Conservation (phyloP, 2,329 filamentous ascomycete species). For the Magnaporthiopsis incrustans region DNA sequence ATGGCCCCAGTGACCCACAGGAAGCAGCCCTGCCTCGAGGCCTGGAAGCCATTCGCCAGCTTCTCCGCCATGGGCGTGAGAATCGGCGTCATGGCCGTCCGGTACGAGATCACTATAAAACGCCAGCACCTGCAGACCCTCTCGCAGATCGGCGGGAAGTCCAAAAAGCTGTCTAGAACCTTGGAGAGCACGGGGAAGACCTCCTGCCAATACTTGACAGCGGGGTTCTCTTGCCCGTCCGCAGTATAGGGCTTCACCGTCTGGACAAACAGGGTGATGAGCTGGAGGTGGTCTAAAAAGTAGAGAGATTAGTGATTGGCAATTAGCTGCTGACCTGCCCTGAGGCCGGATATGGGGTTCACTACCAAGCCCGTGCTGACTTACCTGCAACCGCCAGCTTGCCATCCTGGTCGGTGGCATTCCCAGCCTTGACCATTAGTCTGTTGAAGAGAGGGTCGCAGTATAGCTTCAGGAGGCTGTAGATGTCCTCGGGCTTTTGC, state of each 20-base stretch:
- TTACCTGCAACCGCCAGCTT: slow-evolving; percentile 80
- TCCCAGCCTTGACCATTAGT: slow-evolving; percentile 79
- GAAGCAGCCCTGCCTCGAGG: slow-evolving; percentile 89
- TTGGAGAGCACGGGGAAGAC: slow-evolving; percentile 82
- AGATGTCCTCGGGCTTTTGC: slow-evolving; percentile 72
- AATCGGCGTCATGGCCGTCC: slow-evolving; percentile 78
- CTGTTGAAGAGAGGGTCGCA: slow-evolving; percentile 83
- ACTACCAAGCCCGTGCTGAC: slow-evolving; percentile 13
- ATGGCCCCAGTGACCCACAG: slow-evolving; percentile 97
- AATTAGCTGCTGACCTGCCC: too few relatives aligned
- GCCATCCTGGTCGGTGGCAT: slow-evolving; percentile 71
- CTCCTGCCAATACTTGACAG: slow-evolving; percentile 93
- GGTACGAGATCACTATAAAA: slow-evolving; percentile 93
- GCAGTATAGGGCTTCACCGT: slow-evolving; percentile 66
- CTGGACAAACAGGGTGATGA: slow-evolving; percentile 87
- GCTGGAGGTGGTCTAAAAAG: slow-evolving; percentile 68
- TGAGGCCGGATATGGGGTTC: neutral
- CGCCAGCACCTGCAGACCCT: slow-evolving; percentile 92
- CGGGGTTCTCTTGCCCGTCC: slow-evolving; percentile 69
- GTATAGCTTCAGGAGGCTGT: slow-evolving; percentile 81
- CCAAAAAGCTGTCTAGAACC: slow-evolving; percentile 79
- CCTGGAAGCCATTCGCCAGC: slow-evolving; percentile 71
- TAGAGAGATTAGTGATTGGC: slow-evolving; percentile 14
- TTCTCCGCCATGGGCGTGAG: slow-evolving; percentile 82
- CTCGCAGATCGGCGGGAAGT: slow-evolving; percentile 84